Evolutionary conservation across 441 rosid genomes (phyloP), one percentile per base, ranked within the genome.

Genomic region (Flueggea neowawraea): DNA sequence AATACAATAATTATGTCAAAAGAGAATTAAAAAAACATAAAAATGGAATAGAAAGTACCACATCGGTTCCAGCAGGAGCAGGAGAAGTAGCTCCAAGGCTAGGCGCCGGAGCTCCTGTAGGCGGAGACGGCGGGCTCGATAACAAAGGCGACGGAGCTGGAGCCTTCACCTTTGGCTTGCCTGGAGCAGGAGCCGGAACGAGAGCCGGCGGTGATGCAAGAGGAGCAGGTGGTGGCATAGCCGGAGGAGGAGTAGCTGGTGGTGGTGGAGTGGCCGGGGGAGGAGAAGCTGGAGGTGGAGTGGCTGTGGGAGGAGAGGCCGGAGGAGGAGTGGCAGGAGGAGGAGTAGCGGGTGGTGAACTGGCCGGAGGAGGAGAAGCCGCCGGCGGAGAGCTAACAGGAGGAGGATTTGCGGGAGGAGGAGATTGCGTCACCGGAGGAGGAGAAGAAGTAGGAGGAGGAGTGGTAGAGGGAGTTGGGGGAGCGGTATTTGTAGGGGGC

Each of bases 81-180:
- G 97, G 96, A 54, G 96, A 73, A 15, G 49, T 5, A 0, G 76
- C 13, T 1, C 63, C 67, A 16, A 55, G 54, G 64, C 75, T 75
- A 0, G 97, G 95, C 12, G 81, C 73, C 0, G 97, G 92, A 65
- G 92, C 88, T 16, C 57, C 86, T 0, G 73, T 50, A 0, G 83
- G 59, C 0, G 97, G 91, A 3, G 69, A 4, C 6, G 92, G 89
- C 0, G 97, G 92, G 66, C 87, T 90, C 33, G 64, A 55, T 0
- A 31, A 58, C 58, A 66, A 31, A 3, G 97, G 97, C 2, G 96
- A 78, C 0, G 75, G 73, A 16, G 92, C 69, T 0, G 87, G 92
- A 72, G 87, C 22, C 41, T 73, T 69, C 55, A 57, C 66, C 69
- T 79, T 79, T 36, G 41, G 28, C 69, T 54, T 86, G 47, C 76